These are phyloP conservation scores for Erythrophleum fordii DNA, from an alignment of 306 rosid genomes.

Conservation along the genomic window DNA sequence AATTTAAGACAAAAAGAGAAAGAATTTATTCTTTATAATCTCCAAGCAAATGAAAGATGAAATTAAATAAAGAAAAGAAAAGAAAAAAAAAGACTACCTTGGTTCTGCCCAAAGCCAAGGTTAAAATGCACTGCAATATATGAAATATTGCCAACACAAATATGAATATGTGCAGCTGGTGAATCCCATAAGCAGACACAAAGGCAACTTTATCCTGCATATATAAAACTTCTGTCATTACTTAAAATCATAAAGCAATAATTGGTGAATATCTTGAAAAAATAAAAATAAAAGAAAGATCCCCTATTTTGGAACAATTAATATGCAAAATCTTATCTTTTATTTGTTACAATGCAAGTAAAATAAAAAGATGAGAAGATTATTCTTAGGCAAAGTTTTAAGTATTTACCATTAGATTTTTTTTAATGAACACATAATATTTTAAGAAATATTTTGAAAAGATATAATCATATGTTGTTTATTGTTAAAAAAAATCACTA, in stretches of 20 bases:
- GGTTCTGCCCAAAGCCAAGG: conserved; percentile 67
- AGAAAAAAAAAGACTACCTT: conserved; percentile 47
- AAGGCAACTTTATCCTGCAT: conserved; percentile 72
- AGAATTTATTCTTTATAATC: no score
- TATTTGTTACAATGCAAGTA: no score
- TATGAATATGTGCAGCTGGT: conserved; percentile 89
- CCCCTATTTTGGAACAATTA: neutral
- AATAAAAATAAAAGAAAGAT: neutral
- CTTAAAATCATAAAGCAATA: no score
- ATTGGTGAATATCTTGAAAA: neutral
- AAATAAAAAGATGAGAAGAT: no score
- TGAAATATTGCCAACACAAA: conserved; percentile 75
- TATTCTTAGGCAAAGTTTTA: no score
- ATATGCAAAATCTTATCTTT: no score
- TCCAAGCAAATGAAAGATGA: neutral
- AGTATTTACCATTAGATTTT: no score
- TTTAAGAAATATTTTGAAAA: no score
- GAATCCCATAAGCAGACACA: conserved; percentile 84
- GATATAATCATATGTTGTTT: no score
- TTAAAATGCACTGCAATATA: conserved; percentile 71
- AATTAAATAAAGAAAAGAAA: neutral
- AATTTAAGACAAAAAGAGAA: neutral
- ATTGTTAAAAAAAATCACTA: no score
- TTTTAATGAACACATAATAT: no score
- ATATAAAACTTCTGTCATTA: no score